These are phyloP conservation scores for Xylariaceae sp. DNA, from an alignment of 2,329 filamentous ascomycete genomes.

Conservation along the genomic window DNA sequence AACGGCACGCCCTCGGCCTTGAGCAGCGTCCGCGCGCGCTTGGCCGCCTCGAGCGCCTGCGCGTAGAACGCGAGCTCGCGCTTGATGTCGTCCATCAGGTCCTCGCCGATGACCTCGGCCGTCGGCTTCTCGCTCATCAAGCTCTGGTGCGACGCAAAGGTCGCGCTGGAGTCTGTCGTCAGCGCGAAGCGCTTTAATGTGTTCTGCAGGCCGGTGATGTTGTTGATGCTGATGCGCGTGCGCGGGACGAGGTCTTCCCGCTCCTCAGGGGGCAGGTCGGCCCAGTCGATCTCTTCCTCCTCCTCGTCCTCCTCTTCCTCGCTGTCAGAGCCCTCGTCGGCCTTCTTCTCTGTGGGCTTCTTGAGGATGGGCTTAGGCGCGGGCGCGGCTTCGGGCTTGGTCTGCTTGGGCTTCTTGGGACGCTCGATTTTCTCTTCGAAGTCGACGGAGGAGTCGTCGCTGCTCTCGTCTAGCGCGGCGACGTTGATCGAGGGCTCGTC, in stretches of 20 bases:
- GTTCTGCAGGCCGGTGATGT: conserved; percentile 77
- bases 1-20: conserved; percentile 81
- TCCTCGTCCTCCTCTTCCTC: conserved; percentile 60
- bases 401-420: conserved; percentile 40
- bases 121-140: conserved; percentile 58
- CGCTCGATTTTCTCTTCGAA: conserved; percentile 66
- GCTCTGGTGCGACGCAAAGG: conserved; percentile 80
- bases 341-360: conserved; percentile 32
- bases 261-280: conserved; percentile 65
- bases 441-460: conserved; percentile 67
- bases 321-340: conserved; percentile 44
- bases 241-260: conserved; percentile 47
- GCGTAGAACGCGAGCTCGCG: conserved; percentile 92
- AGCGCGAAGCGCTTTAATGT: conserved; percentile 75
- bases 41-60: conserved; percentile 76
- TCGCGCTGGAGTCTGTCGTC: conserved; percentile 58
- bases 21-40: conserved; percentile 65
- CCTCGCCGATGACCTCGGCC: conserved; percentile 60
- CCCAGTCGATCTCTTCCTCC: conserved; percentile 83
- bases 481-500: conserved; percentile 37
- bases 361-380: conserved; percentile 37
- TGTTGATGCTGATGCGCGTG: conserved; percentile 71
- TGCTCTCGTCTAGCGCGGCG: conserved; percentile 55
- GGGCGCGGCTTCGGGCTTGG: conserved; percentile 26
- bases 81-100: conserved; percentile 85